phyloP scores from a whole-genome alignment of 192 early-diverging fungal genomes.

The Linnemannia schmuckeri region DNA sequence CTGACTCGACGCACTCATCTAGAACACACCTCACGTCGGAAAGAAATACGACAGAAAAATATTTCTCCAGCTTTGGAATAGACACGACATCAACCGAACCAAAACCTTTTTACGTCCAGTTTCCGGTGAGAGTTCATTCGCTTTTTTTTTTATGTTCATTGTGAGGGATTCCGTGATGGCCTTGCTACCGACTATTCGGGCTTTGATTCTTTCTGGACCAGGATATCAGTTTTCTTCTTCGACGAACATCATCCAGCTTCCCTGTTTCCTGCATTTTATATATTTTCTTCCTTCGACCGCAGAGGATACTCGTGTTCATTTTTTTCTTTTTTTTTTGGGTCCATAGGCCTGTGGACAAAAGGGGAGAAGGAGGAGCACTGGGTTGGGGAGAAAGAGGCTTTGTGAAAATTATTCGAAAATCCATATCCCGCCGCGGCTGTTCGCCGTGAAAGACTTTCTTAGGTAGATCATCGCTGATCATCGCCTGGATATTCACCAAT shows the following conservation, averaged over 20 bases:
- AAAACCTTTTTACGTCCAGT: background rate
- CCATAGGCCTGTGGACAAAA: too few species aligned
- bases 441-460: background rate
- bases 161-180: background rate
- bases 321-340: background rate
- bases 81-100: background rate
- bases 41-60: background rate
- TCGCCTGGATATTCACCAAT: background rate
- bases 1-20: background rate
- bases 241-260: background rate
- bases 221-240: background rate
- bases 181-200: background rate
- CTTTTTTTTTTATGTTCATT: background rate
- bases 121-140: background rate
- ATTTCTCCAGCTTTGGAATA: background rate
- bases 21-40: background rate
- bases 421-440: background rate
- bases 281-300: background rate
- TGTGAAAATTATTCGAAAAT: background rate
- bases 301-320: background rate
- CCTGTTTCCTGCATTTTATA: background rate
- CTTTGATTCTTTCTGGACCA: background rate
- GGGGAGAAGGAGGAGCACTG: background rate
- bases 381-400: background rate
- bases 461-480: slow-evolving; percentile 4